Percentiles rank a stretch among this genome's conserved stretches.
Conservation (phyloP, 352 stramenopile genomes). For the Phytophthora ramorum region DNA sequence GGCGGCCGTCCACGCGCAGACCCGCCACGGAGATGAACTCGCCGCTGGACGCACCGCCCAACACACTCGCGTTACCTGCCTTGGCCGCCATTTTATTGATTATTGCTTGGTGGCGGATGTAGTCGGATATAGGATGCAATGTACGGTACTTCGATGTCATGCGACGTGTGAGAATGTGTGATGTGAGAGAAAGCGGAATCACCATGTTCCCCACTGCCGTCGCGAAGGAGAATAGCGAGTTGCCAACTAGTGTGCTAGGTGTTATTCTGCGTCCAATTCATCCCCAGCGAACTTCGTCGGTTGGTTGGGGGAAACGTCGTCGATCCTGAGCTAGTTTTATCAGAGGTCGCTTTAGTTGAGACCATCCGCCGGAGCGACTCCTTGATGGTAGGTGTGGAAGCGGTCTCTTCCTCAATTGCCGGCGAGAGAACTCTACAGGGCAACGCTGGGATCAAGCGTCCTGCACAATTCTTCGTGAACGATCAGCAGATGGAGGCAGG, state of each 20-base stretch:
- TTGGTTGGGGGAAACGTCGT: background rate
- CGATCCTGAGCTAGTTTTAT: background rate
- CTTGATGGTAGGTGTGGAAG: conserved; percentile 10
- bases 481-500: conserved; percentile 13
- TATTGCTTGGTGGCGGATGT: conserved; percentile 28
- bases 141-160: background rate
- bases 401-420: background rate
- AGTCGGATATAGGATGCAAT: background rate
- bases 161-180: background rate
- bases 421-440: background rate
- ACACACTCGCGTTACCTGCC: conserved; percentile 59
- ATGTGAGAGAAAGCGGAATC: no score
- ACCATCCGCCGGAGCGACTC: background rate
- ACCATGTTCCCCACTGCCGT: no score
- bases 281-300: no score
- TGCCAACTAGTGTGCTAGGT: background rate
- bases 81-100: conserved; percentile 58
- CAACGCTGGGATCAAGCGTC: background rate
- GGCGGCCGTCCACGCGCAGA: conserved; percentile 85
- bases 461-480: background rate
- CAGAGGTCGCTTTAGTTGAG: conserved; percentile 8
- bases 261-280: background rate
- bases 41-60: conserved; percentile 60
- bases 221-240: background rate
- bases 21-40: conserved; percentile 88